Evolutionary conservation across 768 basidiomycete genomes (phyloP), one percentile per base, ranked within the genome.

Genomic region (Termitomyces sp.): DNA sequence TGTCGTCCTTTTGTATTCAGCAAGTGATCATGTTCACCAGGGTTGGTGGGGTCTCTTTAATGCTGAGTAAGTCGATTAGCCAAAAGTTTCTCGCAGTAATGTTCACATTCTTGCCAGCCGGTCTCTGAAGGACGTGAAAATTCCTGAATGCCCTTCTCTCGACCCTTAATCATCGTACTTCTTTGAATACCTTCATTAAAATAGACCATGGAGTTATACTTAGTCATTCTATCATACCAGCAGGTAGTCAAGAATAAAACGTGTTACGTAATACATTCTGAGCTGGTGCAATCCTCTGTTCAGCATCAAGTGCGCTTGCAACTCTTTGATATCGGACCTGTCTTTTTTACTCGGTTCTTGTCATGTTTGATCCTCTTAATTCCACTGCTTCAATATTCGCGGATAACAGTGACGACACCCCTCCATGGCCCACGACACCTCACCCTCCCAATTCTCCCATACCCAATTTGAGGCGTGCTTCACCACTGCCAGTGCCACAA

Each of bases 351-450:
- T 53, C 36, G 43, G 40, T 53, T 14, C 57, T 56, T 49, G 60
- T 65, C 60, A 88, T 91, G 86, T 88, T 84, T 70, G 91, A 92
- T 73, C 91, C 91, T 29, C 83, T 94, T 20, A 79, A 73, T 67
- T 83, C 86, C 31, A 81, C 83, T 7, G 77, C 75, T 47, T 73
- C 79, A 61, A 74, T 79, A 54, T 88, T 86, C 66, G 83, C 81
- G 31, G 86, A 82, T 12, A 85, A 81, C 14, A 68, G 70, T 49
- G 71, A 78, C 60, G 78, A 82, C 36, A 69, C 74, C 15, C 78
- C 91, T 31, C 85, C 89, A 38, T 94, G 92, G 92, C 91, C 90
- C 1, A 88, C 91, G 9, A 91, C 89, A 6, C 91, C 92, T 5
- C 89, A 91, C 67, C 66, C 83, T 8, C 86, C 86, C 47, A 85